Evolutionary conservation across 1,284 basidiomycete species (phyloP), one percentile per base, ranked within the genome.

Genomic region (Leccinum huronense): DNA sequence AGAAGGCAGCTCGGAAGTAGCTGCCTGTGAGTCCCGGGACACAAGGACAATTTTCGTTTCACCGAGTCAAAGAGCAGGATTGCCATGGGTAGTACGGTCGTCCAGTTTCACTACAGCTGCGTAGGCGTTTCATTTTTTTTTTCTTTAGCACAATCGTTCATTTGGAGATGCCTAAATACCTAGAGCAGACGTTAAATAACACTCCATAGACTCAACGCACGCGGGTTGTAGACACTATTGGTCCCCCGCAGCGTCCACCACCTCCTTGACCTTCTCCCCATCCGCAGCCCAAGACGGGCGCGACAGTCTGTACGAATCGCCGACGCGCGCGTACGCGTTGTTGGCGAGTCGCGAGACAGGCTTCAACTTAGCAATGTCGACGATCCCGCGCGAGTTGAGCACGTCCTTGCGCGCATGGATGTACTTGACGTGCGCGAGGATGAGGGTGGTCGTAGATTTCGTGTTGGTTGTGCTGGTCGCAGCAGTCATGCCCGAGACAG

Each of bases 321-420:
- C 78, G 5, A 84, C 65, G 3, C 69, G 75, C 4, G 76, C 80
- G 65, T 84, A 90, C 23, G 80, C 72, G 51, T 83, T 82, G 36
- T 85, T 86, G 0, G 87, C 88, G 69, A 90, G 70, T 36, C 89
- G 79, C 0, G 80, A 80, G 1, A 90, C 73, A 0, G 86, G 80
- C 63, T 80, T 79, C 40, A 87, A 75, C 67, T 84, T 84, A 5
- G 76, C 77, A 3, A 83, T 77, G 68, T 90, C 86, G 23, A 87
- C 73, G 19, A 80, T 16, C 75, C 78, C 57, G 64, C 69, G 62
- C 4, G 69, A 69, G 14, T 63, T 75, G 60, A 73, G 57, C 54
- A 85, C 72, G 66, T 86, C 84, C 38, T 85, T 84, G 45, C 85
- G 80, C 53, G 86, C 81, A 70, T 91, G 89, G 60, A 90, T 84